These are phyloP conservation scores for Saccharomyces jurei DNA, from an alignment of 805 yeast species.

Conservation along the genomic window DNA sequence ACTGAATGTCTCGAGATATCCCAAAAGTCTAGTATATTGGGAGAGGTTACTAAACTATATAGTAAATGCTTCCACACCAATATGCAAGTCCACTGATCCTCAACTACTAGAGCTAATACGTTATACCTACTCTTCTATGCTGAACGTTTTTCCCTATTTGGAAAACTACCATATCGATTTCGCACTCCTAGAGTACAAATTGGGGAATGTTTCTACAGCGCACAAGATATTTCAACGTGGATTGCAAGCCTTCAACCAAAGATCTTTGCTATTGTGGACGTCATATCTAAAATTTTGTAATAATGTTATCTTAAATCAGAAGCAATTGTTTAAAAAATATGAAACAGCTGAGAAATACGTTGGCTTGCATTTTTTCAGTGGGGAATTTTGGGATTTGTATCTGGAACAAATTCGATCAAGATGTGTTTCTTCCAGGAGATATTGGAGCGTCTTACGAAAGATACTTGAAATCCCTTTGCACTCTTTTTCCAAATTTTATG, in stretches of 20 bases:
- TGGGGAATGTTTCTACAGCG: conserved; percentile 22
- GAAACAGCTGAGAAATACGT: conserved; percentile 26
- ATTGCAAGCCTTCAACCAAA: conserved; percentile 18
- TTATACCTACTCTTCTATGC: conserved; percentile 24
- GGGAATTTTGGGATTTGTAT: conserved; percentile 31
- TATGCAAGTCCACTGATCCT: conserved; percentile 20
- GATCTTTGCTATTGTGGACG: conserved; percentile 28
- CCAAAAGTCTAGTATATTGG: conserved; percentile 25
- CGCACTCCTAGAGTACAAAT: conserved; percentile 28
- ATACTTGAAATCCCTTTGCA: conserved; percentile 27
- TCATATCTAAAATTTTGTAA: conserved; percentile 27
- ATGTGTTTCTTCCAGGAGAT: conserved; percentile 14
- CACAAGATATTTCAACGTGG: conserved; percentile 22
- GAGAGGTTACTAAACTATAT: conserved; percentile 25
- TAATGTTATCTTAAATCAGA: conserved; percentile 17
- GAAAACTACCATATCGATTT: conserved; percentile 31
- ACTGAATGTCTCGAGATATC: conserved; percentile 21
- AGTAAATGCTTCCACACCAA: conserved; percentile 17
- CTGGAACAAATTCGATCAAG: conserved; percentile 21
- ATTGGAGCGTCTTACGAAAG: conserved; percentile 23
- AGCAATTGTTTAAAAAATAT: conserved; percentile 23
- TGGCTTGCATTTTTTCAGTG: conserved; percentile 29
- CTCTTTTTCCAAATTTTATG: conserved; percentile 27
- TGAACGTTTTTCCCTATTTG: conserved; percentile 25
- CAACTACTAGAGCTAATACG: conserved; percentile 14